Base-by-base conservation (phyloP, 2,329 filamentous ascomycete species). In the Trichoderma brevicompactum region DNA sequence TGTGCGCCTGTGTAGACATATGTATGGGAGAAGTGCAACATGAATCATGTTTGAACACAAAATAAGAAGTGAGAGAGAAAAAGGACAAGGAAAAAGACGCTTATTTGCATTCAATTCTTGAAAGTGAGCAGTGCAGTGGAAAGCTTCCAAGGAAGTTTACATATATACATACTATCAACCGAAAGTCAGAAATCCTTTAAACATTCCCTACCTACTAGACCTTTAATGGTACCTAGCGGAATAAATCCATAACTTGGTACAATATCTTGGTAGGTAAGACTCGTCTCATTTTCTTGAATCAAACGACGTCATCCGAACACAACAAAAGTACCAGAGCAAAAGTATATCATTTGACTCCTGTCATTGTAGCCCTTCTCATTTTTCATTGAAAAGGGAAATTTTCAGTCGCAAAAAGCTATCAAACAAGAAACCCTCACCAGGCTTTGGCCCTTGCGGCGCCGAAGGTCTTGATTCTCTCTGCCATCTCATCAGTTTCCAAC, bases 1-100 rank as follows among this genome's bases (percentile, higher is more conserved):
- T 19, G 36, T 43, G 43, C 48, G 64, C 49, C 49, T 64, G 49
- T 66, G 64, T 66, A 66, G 64, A 66, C 36, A 46, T 65, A 52
- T 62, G 46, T 17, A 23, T 32, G 56, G 41, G 43, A 17, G 48
- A 34, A 15, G 19, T 49, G n/a, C 36, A 19, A 38, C 32, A 17
- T 55, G 46, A n/a, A 48, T 17, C 56, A 48, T 62, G 46, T 54
- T 62, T 65, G 15, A 19, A 50, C 32, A 48, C 49, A 28, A 48
- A 23, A 17, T 38, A 32, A 38, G 50, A 53, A 28, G 46, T 23
- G 8, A 32, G 52, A 12, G 23, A 23, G 49, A 53, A 43, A 36
- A 41, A 36, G 48, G 12, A n/a, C 13, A 19, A 52, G 59, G 44
- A 43, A 34, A 52, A 36, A 23, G 43, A 52, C 6, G 36, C 13